phyloP scores from a whole-genome alignment of 139 green algal species.

The Desmodesmus armatus region DNA sequence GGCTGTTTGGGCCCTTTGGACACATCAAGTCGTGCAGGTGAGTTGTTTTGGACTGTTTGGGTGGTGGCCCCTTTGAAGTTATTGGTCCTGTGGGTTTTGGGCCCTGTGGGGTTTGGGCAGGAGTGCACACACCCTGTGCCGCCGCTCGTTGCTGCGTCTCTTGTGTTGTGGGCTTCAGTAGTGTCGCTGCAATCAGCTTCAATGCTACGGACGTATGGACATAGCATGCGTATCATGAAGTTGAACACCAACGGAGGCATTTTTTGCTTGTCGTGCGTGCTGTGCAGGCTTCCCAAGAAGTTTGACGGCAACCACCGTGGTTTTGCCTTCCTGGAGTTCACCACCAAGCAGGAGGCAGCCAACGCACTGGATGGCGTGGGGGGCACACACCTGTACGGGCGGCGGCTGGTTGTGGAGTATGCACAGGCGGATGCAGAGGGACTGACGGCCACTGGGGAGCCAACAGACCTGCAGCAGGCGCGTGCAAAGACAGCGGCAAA shows the following conservation, averaged over 20 bases:
- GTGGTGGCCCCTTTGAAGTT: too few species aligned
- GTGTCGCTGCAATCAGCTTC: too few species aligned
- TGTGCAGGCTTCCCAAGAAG: conserved; percentile 94
- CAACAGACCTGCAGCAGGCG: conserved; percentile 78
- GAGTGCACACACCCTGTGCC: too few species aligned
- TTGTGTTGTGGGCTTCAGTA: too few species aligned
- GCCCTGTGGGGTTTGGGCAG: too few species aligned
- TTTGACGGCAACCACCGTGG: conserved; percentile 96
- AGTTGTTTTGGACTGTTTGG: too few species aligned
- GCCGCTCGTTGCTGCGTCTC: too few species aligned
- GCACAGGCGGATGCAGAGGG: conserved; percentile 76
- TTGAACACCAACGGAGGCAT: too few species aligned
- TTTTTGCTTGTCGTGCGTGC: too few species aligned
- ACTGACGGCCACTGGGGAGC: conserved; percentile 52
- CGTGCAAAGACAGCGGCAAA: conserved; percentile 80
- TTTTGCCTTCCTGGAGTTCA: conserved; percentile 95
- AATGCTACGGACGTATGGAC: too few species aligned
- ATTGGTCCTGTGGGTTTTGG: too few species aligned
- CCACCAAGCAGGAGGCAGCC: conserved; percentile 77
- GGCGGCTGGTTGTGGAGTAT: conserved; percentile 91
- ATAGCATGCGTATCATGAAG: too few species aligned
- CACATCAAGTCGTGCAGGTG: conserved; percentile 84
- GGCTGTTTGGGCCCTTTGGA: conserved; percentile 94
- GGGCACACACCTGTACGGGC: conserved; percentile 94
- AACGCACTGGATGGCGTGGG: conserved; percentile 80